Conservation (phyloP, 257 asterid species). For the Solanum pennellii region DNA sequence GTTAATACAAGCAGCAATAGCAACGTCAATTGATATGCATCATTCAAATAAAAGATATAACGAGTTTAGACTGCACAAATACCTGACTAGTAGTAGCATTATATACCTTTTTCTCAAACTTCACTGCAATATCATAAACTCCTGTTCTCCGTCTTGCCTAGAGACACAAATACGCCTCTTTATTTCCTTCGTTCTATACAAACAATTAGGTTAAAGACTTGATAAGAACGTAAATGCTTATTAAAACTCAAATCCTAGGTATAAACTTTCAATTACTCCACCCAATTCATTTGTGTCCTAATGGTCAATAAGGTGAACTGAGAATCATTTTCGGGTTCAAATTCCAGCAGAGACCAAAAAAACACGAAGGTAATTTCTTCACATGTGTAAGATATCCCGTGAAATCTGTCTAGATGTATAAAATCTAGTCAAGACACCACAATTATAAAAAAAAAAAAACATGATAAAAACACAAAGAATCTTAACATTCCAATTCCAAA, state of each 20-base stretch:
- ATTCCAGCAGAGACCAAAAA: neutral
- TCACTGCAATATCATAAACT: slow-evolving; percentile 56
- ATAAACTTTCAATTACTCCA: too few relatives aligned
- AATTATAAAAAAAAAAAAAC: neutral
- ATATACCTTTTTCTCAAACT: slow-evolving; percentile 73
- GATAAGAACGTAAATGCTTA: too few relatives aligned
- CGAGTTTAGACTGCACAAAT: neutral
- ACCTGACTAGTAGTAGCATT: slow-evolving; percentile 63
- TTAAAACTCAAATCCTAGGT: too few relatives aligned
- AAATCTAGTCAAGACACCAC: neutral
- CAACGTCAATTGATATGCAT: neutral
- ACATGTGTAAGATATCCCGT: neutral
- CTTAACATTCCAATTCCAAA: neutral
- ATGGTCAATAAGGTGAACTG: neutral
- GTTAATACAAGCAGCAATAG: neutral
- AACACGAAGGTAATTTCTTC: neutral
- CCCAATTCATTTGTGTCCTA: too few relatives aligned
- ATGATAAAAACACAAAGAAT: neutral
- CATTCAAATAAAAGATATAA: neutral
- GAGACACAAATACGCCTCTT: slow-evolving; percentile 63
- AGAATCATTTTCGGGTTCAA: neutral
- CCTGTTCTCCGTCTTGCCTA: slow-evolving; percentile 48
- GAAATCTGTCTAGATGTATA: neutral
- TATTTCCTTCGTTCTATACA: slow-evolving; percentile 56
- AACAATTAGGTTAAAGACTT: neutral